Conservation (phyloP, 140 eudicot genomes). For the Ambrosia hybrid region DNA sequence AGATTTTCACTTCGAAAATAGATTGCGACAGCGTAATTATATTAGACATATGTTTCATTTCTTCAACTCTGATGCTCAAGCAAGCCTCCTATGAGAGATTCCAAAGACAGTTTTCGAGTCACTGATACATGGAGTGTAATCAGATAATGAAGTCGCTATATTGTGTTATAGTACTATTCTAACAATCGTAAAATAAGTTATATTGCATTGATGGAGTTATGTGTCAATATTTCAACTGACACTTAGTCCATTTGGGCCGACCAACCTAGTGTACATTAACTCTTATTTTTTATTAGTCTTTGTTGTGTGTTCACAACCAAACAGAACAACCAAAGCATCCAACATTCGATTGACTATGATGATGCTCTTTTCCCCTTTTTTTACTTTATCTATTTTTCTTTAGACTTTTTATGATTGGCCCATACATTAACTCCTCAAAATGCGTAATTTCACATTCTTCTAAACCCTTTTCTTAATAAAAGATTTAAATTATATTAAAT, state of each 20-base stretch:
- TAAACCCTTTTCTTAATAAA: neutral
- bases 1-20: neutral
- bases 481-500: neutral
- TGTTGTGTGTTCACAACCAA: slow-evolving; percentile 4
- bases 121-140: neutral
- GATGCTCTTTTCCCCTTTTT: neutral
- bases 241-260: neutral
- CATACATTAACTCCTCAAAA: slow-evolving; percentile 7
- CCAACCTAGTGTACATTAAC: neutral
- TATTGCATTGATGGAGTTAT: neutral
- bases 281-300: too few species aligned
- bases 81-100: neutral
- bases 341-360: slow-evolving; percentile 7
- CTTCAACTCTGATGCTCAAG: neutral
- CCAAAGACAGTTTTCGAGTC: neutral
- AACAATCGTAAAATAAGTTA: too few species aligned
- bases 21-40: neutral
- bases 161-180: too few species aligned
- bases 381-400: neutral
- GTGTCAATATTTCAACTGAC: neutral
- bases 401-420: slow-evolving; percentile 4
- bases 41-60: neutral
- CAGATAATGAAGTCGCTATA: neutral
- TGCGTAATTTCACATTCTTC: neutral
- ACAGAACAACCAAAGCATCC: slow-evolving; percentile 21